phyloP scores from a whole-genome alignment of 192 early-diverging fungal genomes.

The Coemansia sp. region DNA sequence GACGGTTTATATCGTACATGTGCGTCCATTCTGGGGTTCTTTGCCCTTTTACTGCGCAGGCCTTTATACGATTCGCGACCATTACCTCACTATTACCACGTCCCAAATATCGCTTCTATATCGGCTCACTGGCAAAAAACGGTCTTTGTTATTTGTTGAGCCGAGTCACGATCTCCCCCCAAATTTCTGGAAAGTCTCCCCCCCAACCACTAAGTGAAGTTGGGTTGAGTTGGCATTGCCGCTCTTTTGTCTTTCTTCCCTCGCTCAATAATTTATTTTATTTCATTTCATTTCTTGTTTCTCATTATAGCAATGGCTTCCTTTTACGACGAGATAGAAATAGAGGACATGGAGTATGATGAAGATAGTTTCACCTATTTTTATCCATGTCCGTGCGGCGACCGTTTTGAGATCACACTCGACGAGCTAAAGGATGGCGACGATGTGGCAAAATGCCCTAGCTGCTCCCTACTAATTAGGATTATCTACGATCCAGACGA shows the following conservation, averaged over 20 bases:
- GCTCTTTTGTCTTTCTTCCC: background rate
- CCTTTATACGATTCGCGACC: background rate
- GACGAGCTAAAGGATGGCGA: conserved; percentile 80
- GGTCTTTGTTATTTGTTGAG: background rate
- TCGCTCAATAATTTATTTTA: background rate
- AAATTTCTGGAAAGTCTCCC: background rate
- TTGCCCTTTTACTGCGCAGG: background rate
- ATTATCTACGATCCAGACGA: conserved; percentile 84
- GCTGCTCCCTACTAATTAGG: conserved; percentile 87
- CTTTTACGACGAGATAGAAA: conserved; percentile 68
- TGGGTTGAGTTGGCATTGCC: background rate
- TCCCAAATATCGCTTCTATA: background rate
- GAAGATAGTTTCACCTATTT: conserved; percentile 78
- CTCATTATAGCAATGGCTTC: conserved; percentile 32
- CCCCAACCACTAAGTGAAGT: background rate
- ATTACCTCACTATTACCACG: no score
- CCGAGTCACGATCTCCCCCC: background rate
- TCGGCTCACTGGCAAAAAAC: background rate
- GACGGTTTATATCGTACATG: background rate
- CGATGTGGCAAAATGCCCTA: conserved; percentile 86
- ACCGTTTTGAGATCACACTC: conserved; percentile 84
- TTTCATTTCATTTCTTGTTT: background rate
- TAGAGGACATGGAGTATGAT: conserved; percentile 93
- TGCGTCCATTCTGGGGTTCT: background rate
- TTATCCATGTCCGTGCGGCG: conserved; percentile 97